A percentile compares a stretch with the other conserved stretches of the same genome.
These are phyloP conservation scores for Beauveria bassiana DNA, from an alignment of 2,329 filamentous ascomycete genomes.

Conservation along the genomic window DNA sequence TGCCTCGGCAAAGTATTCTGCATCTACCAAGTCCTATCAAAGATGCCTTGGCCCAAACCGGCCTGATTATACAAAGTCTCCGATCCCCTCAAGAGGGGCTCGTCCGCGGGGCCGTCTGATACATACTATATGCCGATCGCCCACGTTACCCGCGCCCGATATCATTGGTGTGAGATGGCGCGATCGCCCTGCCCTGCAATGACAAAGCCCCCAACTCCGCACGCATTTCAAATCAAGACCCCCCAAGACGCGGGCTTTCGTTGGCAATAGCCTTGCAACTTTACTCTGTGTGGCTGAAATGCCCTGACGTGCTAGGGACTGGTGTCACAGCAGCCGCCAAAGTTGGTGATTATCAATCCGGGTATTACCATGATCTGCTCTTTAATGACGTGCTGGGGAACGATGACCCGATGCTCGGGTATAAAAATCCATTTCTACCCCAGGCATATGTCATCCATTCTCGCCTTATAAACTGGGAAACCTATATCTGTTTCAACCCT, in stretches of 20 bases:
- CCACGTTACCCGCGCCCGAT: background rate
- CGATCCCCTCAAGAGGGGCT: background rate
- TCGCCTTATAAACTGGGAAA: too few species aligned
- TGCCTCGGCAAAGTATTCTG: background rate
- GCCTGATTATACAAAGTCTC: background rate
- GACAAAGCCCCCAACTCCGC: constrained; percentile 7
- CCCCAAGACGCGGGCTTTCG: background rate
- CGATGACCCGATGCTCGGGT: background rate
- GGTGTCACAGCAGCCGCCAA: background rate
- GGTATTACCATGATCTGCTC: constrained; percentile 7
- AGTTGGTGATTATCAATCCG: constrained; percentile 20
- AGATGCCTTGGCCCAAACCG: background rate
- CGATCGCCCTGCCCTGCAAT: background rate
- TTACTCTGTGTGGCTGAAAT: background rate
- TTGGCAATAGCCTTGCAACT: background rate
- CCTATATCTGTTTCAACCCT: too few species aligned
- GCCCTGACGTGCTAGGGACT: background rate
- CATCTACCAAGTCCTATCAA: background rate
- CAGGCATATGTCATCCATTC: background rate
- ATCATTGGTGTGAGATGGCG: constrained; percentile 5
- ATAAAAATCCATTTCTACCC: background rate
- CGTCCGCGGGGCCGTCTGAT: background rate
- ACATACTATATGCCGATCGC: background rate
- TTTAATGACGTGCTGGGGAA: constrained; percentile 20
- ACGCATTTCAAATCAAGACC: constrained; percentile 9